Evolutionary conservation across 2,329 filamentous ascomycete species (phyloP).

Genomic region (Colletotrichum coccodes): DNA sequence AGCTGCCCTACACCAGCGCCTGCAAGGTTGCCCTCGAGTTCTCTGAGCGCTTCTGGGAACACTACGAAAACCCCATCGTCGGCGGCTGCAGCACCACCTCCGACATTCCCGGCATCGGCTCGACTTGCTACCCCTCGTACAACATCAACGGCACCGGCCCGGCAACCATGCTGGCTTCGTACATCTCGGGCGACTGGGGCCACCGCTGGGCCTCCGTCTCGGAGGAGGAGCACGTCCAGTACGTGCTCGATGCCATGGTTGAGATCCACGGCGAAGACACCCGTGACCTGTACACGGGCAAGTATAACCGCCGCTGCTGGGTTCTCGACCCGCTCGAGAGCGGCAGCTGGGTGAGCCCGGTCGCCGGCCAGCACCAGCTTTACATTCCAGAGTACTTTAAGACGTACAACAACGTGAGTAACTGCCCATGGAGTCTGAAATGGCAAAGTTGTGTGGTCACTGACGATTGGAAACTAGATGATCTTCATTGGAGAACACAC

Average conservation of each 20-base stretch:
- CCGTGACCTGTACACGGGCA: conserved; percentile 70
- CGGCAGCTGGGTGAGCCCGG: conserved; percentile 70
- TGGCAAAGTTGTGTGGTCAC: rapidly evolving
- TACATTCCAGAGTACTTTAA: conserved; percentile 80
- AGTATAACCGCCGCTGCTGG: conserved; percentile 75
- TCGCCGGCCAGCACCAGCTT: conserved; percentile 73
- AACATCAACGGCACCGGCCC: conserved; percentile 71
- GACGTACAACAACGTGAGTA: conserved; percentile 67
- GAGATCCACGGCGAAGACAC: conserved; percentile 73
- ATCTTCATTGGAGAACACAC: conserved; percentile 78
- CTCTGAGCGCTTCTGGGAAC: conserved; percentile 70
- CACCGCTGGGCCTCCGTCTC: conserved; percentile 46
- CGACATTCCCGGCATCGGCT: conserved; percentile 70
- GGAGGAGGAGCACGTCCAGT: conserved; percentile 70
- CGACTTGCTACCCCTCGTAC: conserved; percentile 75
- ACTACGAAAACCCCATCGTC: conserved; percentile 63
- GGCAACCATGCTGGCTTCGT: conserved; percentile 70
- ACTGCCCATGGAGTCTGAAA: not conserved
- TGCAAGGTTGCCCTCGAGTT: conserved; percentile 76
- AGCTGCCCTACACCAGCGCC: conserved; percentile 54
- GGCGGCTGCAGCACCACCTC: conserved; percentile 69
- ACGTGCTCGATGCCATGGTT: conserved; percentile 72
- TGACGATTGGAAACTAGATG: conserved; percentile 46
- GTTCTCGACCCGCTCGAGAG: conserved; percentile 68
- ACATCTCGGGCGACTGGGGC: conserved; percentile 56